A percentile compares a stretch with the other conserved stretches of the same genome.
phyloP scores from a whole-genome alignment of 2,329 filamentous ascomycete genomes.

The Ophiocordyceps polyrhachis-furcata region DNA sequence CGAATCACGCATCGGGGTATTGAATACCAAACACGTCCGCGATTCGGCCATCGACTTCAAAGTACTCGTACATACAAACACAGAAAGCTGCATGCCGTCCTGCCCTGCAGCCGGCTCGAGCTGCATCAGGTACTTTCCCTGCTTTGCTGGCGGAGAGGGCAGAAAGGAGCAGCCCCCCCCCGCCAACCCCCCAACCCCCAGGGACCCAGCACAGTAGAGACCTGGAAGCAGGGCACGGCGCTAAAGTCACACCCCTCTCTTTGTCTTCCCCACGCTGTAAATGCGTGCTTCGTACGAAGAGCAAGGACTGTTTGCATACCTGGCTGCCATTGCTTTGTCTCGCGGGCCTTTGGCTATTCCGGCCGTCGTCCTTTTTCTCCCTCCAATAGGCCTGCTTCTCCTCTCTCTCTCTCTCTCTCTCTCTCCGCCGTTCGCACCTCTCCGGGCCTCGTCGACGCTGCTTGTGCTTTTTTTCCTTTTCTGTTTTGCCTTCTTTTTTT shows the following conservation, averaged over 20 bases:
- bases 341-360: not conserved
- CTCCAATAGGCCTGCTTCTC: not conserved
- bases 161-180: no score
- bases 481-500: no score
- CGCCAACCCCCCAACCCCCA: no score
- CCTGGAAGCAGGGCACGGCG: not conserved
- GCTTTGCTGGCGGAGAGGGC: no score
- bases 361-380: not conserved
- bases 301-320: not conserved
- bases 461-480: not conserved
- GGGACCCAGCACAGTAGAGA: no score
- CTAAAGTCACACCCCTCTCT: not conserved
- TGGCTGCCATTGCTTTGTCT: not conserved
- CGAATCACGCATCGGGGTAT: no score
- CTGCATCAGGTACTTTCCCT: no score
- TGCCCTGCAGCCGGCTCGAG: no score
- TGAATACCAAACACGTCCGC: not conserved
- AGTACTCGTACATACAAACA: no score
- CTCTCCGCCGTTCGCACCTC: not conserved
- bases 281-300: not conserved
- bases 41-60: not conserved
- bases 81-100: no score
- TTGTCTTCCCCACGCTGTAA: not conserved
- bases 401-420: constrained; percentile 1
- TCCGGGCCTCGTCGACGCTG: not conserved